Conservation (phyloP, 495 filamentous ascomycete species). For the Aspergillus saccharolyticus region DNA sequence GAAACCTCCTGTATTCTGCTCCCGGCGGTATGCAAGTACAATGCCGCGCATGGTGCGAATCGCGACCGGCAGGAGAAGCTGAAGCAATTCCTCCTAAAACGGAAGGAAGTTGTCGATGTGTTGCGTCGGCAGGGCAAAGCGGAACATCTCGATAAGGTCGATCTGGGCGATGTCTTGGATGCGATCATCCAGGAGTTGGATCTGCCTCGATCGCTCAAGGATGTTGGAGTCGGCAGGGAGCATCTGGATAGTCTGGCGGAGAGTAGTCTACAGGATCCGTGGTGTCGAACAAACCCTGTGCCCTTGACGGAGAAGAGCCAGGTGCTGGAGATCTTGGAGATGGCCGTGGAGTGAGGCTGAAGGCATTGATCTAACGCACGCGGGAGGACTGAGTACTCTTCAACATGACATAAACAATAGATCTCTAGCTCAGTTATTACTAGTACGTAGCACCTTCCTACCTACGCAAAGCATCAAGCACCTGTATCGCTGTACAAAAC, state of each 20-base stretch:
- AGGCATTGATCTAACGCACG: too few species aligned
- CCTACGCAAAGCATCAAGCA: conserved; percentile 1
- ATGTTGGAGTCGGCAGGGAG: conserved; percentile 51
- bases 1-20: conserved; percentile 63
- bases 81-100: conserved; percentile 44
- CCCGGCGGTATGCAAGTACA: conserved; percentile 57
- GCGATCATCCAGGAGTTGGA: conserved; percentile 50
- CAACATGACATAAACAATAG: neutral
- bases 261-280: conserved; percentile 49
- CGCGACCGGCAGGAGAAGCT: conserved; percentile 42
- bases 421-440: neutral
- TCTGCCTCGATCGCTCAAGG: conserved; percentile 50
- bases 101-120: conserved; percentile 37
- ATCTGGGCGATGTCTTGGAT: conserved; percentile 53
- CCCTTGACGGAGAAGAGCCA: conserved; percentile 45
- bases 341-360: conserved; percentile 28
- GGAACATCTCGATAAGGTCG: conserved; percentile 28
- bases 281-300: conserved; percentile 46
- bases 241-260: conserved; percentile 47
- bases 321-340: conserved; percentile 53
- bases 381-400: neutral
- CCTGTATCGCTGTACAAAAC: conserved; percentile 1
- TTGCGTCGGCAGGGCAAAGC: conserved; percentile 29
- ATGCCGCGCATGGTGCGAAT: conserved; percentile 46
- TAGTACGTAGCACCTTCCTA: neutral